phyloP scores from a whole-genome alignment of 1,139 yeast genomes.

The Lodderomyces theae region DNA sequence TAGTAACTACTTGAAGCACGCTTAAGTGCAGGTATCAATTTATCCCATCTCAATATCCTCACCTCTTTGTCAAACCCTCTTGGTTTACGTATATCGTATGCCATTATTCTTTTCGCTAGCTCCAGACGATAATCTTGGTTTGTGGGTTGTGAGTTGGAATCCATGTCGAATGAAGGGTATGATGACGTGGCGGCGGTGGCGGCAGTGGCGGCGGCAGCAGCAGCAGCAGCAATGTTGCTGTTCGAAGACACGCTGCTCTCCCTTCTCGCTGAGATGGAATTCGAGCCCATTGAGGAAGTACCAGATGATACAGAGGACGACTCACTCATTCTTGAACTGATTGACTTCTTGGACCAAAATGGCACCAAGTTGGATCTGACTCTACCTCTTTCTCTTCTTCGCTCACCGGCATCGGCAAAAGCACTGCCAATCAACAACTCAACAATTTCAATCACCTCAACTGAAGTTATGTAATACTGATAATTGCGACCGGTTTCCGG shows the following conservation, averaged over 20 bases:
- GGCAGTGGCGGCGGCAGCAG: neutral
- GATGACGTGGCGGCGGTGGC: conserved; percentile 7
- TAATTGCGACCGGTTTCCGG: conserved; percentile 20
- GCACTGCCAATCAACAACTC: conserved; percentile 56
- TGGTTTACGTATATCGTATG: conserved; percentile 61
- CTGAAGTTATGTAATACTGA: conserved; percentile 59
- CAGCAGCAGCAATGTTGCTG: neutral
- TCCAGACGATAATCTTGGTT: conserved; percentile 51
- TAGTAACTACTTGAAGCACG: conserved; percentile 66
- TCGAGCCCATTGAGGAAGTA: neutral
- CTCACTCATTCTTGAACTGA: conserved; percentile 47
- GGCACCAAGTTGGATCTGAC: conserved; percentile 64
- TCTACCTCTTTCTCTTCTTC: conserved; percentile 60
- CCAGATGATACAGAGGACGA: conserved; percentile 1
- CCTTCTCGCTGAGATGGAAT: neutral
- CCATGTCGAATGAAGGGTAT: conserved; percentile 9
- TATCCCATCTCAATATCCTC: conserved; percentile 59
- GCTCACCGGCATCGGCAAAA: conserved; percentile 44
- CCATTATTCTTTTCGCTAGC: conserved; percentile 63
- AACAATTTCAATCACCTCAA: conserved; percentile 63
- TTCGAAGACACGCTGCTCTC: neutral
- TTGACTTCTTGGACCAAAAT: conserved; percentile 64
- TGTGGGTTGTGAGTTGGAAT: conserved; percentile 6
- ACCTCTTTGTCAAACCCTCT: conserved; percentile 69
- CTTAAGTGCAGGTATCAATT: conserved; percentile 54